A percentile compares a stretch with the other conserved stretches of the same genome.
phyloP scores from a whole-genome alignment of 495 filamentous ascomycete species.

The Elasticomyces elasticus region DNA sequence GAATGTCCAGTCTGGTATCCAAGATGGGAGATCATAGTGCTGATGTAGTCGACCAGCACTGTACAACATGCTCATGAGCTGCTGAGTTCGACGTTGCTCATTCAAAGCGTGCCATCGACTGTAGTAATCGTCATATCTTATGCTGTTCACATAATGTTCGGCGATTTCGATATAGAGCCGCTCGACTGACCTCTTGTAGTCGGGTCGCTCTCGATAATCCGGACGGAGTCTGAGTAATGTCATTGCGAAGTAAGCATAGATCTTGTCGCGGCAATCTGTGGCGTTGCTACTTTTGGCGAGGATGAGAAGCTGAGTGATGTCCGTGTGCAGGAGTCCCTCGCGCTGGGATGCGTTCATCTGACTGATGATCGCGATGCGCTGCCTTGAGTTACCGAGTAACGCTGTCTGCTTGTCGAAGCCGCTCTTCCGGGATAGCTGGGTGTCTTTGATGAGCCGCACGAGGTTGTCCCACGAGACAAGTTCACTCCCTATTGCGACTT shows the following conservation, averaged over 20 bases:
- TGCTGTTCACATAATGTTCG: conserved; percentile 9
- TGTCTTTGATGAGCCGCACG: conserved; percentile 9
- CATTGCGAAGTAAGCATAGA: conserved; percentile 12
- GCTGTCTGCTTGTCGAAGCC: conserved; percentile 18
- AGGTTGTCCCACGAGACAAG: conserved; percentile 16
- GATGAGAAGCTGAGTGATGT: conserved; percentile 17
- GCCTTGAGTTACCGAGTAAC: conserved; percentile 11
- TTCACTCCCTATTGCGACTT: background rate
- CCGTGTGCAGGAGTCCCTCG: conserved; percentile 7
- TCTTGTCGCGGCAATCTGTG: conserved; percentile 5
- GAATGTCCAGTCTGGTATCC: conserved; percentile 17
- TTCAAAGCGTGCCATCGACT: background rate
- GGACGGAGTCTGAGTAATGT: conserved; percentile 4
- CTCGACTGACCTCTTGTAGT: conserved; percentile 1
- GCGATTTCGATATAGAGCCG: conserved; percentile 7
- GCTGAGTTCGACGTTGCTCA: conserved; percentile 5
- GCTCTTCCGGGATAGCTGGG: background rate
- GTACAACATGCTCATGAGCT: conserved; percentile 18
- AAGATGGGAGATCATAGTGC: conserved; percentile 6
- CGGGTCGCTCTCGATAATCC: conserved; percentile 3
- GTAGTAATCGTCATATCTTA: conserved; percentile 10
- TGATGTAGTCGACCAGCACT: conserved; percentile 14
- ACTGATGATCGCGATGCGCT: conserved; percentile 15
- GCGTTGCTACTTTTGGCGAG: conserved; percentile 14
- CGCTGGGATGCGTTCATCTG: conserved; percentile 14